Evolutionary conservation across 2,329 filamentous ascomycete species (phyloP), one percentile per base, ranked within the genome.

Genomic region (Ophiocordyceps unilateralis): DNA sequence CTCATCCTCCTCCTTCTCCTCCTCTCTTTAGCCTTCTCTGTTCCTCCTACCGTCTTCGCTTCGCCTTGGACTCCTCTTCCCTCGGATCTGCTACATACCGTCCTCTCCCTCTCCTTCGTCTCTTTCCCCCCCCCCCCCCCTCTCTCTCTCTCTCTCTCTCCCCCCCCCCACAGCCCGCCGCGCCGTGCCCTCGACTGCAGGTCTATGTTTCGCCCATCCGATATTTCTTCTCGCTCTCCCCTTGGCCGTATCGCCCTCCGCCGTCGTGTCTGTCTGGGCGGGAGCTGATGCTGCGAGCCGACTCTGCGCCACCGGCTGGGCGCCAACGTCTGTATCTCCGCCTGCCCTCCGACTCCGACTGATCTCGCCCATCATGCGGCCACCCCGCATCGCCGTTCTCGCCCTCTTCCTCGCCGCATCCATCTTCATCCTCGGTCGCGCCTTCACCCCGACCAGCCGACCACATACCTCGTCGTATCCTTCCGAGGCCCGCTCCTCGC

Each of bases 361-460:
- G 15, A 41, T 22, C 41, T 45, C 26, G 49, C 47, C 51, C 56
- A 68, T 53, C 49, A 74, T 74, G 70, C 68, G 71, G 49, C 63
- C 71, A 38, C 69, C 71, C 45, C 67, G 71, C 51, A 63, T 74
- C 50, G 63, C 65, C 52, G 69, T 74, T 44, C 63, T 76, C 53
- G 60, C 66, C 47, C 59, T 75, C 53, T 74, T 73, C 57, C 64
- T 67, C 53, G 60, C 65, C 53, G 67, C 68, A 40, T 68, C 66
- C 43, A 59, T 76, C 51, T 73, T 76, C 56, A 63, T 76, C 52
- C 58, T 74, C 48, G 70, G 67, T 53, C 71, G 72, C 49, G 64
- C 69, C 46, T 54, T 75, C 50, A 61, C 61, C 38, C 64, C 69
- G n/a, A 46, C 56, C 41, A 48, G 51, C 24, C 53, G 51, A 43